Evolutionary conservation across 192 early-diverging fungal species (phyloP).

Genomic region (Chytriomyces hyalinus): DNA sequence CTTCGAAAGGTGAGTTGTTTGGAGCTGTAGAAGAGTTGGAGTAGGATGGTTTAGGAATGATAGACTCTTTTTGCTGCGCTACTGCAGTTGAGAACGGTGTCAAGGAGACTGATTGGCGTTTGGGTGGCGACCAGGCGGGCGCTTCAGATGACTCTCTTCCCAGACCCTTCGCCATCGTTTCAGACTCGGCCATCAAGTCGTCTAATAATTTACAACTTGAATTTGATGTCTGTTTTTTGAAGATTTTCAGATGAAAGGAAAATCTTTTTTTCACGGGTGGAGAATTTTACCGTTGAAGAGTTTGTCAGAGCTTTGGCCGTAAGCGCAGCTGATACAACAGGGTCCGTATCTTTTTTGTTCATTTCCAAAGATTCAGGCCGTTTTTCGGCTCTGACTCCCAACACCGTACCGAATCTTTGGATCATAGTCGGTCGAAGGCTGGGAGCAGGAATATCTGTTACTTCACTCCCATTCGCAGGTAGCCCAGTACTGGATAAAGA

Average conservation of each 20-base stretch:
- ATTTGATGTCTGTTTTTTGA: background rate
- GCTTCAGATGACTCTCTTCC: background rate
- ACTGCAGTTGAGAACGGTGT: background rate
- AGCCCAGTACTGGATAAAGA: background rate
- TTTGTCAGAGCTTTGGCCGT: too few relatives aligned
- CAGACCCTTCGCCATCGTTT: background rate
- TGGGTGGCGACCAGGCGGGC: background rate
- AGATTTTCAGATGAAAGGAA: too few relatives aligned
- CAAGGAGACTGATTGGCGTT: background rate
- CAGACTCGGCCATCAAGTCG: background rate
- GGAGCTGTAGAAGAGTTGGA: background rate
- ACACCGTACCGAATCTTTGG: constrained; percentile 8
- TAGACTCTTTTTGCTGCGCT: background rate
- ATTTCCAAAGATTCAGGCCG: background rate
- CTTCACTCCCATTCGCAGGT: background rate
- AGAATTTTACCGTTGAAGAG: too few relatives aligned
- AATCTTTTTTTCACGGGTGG: too few relatives aligned
- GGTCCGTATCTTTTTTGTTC: background rate
- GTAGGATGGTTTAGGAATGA: background rate
- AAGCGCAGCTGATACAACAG: background rate
- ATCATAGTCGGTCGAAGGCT: constrained; percentile 11
- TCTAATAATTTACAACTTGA: background rate
- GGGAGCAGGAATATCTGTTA: background rate
- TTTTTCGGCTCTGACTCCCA: background rate
- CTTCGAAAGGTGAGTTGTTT: background rate